Evolutionary conservation across 345 rosid genomes (phyloP).

Genomic region (Eucalyptus viminalis): DNA sequence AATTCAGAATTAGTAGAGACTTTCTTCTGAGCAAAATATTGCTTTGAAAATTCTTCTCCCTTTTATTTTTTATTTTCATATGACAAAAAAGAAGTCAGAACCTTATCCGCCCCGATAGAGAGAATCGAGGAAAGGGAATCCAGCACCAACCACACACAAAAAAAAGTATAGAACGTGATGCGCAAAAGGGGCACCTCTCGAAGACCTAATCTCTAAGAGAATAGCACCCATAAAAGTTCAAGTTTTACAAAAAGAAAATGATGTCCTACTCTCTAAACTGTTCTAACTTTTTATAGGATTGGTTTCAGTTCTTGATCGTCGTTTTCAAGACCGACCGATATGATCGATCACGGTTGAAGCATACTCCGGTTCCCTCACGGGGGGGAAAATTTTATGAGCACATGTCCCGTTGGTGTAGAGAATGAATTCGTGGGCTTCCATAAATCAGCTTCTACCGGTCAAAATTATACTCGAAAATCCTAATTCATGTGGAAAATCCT

Average conservation of each 20-base stretch:
- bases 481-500: background rate
- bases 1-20: background rate
- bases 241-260: background rate
- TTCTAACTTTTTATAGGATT: no score
- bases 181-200: background rate
- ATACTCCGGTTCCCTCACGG: background rate
- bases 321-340: background rate
- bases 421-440: background rate
- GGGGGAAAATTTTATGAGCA: background rate
- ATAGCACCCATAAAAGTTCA: background rate
- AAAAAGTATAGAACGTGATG: background rate
- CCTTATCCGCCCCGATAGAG: background rate
- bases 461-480: background rate
- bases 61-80: no score
- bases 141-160: background rate
- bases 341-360: background rate
- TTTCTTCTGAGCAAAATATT: background rate
- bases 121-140: background rate
- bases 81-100: no score
- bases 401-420: background rate
- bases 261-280: background rate
- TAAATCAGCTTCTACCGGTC: background rate
- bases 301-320: background rate
- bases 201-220: background rate
- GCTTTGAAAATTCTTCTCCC: no score